Evolutionary conservation across 2,329 filamentous ascomycete species (phyloP), one percentile per base, ranked within the genome.

Genomic region (Sarocladiaceae sp.): DNA sequence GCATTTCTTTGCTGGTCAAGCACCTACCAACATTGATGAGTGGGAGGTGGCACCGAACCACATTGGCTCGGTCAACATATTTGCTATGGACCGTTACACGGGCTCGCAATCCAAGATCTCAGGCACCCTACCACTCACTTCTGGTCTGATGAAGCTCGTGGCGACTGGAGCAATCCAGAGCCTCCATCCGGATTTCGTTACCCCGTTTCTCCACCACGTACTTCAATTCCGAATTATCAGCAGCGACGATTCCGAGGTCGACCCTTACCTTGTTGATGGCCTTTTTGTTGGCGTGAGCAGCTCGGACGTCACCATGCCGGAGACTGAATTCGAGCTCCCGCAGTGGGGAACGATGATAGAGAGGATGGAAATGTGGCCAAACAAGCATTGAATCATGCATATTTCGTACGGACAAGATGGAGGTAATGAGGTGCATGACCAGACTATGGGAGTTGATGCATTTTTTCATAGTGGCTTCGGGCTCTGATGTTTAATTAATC

Each of bases 1-100:
- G 16, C 77, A 83, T 56, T 66, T 90, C 47, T 90, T 89, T 62
- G 57, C 88, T 2, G 85, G 81, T 1, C 58, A 69, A 2, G 64
- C 69, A 2, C 65, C 73, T 1, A 51, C 55, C 3, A 65, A 79
- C 31, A 54, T 67, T 2, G 50, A 51, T 4, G 53, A 58, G 1
- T 86, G 82, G 82, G 56, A 68, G 1, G 57, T 59, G 32, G 70
- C 75, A 1, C 55, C 63, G 1, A 81, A 76, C 48, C 69, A 83
- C 9, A 70, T 83, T 3, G 84, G 84, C 2, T 76, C 75, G 1
- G 73, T 83, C 50, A 75, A 73, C 13, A 65, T 80, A 12, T 79
- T 81, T 49, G 64, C 72, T 15, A 66, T 67, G 60, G 55, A 57
- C 23, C 55, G 58, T 16, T 59, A 55, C 47, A 60, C 57, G 19